These are phyloP conservation scores for Sugiyamaella grinbergsii DNA, from an alignment of 1,139 yeast genomes.

Conservation along the genomic window DNA sequence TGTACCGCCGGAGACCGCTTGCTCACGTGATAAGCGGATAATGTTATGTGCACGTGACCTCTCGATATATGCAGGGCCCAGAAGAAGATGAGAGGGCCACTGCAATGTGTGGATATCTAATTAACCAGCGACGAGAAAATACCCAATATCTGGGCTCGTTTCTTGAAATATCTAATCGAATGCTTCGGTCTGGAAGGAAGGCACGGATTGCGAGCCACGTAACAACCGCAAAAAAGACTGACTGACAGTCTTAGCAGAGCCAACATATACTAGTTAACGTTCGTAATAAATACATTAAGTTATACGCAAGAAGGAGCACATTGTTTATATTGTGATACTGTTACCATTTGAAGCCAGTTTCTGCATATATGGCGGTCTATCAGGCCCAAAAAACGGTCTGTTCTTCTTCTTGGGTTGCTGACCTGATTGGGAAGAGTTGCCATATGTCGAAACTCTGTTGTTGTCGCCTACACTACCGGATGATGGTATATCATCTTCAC, in stretches of 20 bases:
- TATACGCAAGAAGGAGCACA: background rate
- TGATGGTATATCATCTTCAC: background rate
- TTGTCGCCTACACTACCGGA: background rate
- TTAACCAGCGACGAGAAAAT: too few relatives aligned
- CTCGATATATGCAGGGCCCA: too few relatives aligned
- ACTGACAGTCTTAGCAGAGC: too few relatives aligned
- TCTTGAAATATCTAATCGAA: background rate
- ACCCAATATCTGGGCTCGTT: too few relatives aligned
- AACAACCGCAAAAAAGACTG: too few relatives aligned
- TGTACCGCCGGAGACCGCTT: too few relatives aligned
- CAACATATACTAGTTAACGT: background rate
- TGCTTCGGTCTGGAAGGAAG: background rate
- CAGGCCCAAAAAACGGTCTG: constrained; percentile 31
- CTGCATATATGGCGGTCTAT: constrained; percentile 30
- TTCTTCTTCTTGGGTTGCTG: constrained; percentile 6
- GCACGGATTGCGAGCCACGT: background rate
- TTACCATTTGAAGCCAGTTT: constrained; percentile 2
- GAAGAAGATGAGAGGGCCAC: background rate
- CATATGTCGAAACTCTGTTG: background rate
- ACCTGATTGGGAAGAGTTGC: background rate
- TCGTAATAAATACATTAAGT: constrained; percentile 4
- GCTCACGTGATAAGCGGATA: background rate
- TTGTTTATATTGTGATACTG: background rate
- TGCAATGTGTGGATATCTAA: too few relatives aligned
- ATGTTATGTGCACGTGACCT: background rate